These are phyloP conservation scores for Leptographium galeiforme DNA, from an alignment of 2,329 filamentous ascomycete species.

Conservation along the genomic window DNA sequence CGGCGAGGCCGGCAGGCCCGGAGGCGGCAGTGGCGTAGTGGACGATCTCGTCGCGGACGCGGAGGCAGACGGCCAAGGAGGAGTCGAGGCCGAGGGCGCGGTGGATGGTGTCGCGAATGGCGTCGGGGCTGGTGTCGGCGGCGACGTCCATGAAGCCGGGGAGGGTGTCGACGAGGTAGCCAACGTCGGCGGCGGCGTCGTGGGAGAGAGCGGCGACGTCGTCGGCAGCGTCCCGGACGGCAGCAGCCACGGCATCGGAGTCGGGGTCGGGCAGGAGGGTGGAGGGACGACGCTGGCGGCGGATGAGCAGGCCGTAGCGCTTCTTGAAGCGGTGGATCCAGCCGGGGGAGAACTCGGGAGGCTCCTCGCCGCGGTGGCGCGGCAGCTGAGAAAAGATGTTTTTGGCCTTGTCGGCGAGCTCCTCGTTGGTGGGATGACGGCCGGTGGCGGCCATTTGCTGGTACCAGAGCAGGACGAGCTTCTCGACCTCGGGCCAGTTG, in stretches of 20 bases:
- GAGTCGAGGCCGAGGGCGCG: slow-evolving; percentile 42
- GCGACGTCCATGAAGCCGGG: slow-evolving; percentile 45
- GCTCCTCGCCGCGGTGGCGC: slow-evolving; percentile 45
- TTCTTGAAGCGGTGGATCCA: slow-evolving; percentile 56
- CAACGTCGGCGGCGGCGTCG: slow-evolving; percentile 41
- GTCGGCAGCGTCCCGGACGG: slow-evolving; percentile 17
- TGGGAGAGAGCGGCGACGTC: slow-evolving; percentile 21
- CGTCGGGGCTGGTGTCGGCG: slow-evolving; percentile 43
- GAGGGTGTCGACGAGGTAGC: slow-evolving; percentile 46
- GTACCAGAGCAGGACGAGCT: slow-evolving; percentile 42
- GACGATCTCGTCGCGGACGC: slow-evolving; percentile 45
- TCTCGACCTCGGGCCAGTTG: slow-evolving; percentile 51
- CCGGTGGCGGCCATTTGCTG: slow-evolving; percentile 37
- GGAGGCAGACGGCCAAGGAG: slow-evolving; percentile 37
- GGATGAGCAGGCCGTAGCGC: slow-evolving; percentile 43
- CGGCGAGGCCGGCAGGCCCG: neutral
- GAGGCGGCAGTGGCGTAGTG: slow-evolving; percentile 18
- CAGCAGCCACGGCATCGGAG: slow-evolving; percentile 28
- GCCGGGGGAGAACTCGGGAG: slow-evolving; percentile 48
- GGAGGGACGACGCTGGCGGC: slow-evolving; percentile 38
- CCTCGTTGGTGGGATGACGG: slow-evolving; percentile 47
- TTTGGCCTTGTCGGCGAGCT: slow-evolving; percentile 49
- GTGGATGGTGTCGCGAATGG: slow-evolving; percentile 43
- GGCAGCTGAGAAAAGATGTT: slow-evolving; percentile 43
- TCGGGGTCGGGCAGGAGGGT: neutral